Conservation (phyloP, 495 filamentous ascomycete genomes). For the Aspergillus sclerotioniger region DNA sequence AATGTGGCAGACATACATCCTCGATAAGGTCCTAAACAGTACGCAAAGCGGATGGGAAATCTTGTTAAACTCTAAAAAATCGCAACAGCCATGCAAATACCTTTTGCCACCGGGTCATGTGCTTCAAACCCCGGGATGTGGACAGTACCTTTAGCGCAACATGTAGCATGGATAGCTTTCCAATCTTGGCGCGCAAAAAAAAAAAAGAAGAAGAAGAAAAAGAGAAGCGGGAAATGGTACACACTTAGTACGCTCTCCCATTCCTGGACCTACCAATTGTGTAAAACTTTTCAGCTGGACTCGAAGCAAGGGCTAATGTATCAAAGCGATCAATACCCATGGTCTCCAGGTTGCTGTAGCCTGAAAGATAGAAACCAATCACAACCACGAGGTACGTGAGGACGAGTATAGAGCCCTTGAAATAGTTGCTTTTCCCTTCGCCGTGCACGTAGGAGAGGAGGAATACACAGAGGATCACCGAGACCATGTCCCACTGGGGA, state of each 20-base stretch:
- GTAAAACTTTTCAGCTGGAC: conserved; percentile 34
- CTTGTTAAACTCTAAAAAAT: neutral
- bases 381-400: conserved; percentile 92
- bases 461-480: conserved; percentile 96
- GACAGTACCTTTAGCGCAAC: neutral
- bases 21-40: neutral
- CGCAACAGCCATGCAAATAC: neutral
- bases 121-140: neutral
- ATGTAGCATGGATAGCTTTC: neutral
- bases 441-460: conserved; percentile 96
- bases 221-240: neutral
- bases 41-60: neutral
- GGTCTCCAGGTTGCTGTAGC: conserved; percentile 62
- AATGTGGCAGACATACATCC: neutral
- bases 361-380: conserved; percentile 85
- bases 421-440: conserved; percentile 80
- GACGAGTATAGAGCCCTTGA: conserved; percentile 86
- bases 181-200: neutral
- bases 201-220: conserved; percentile 5
- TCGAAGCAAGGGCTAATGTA: conserved; percentile 55
- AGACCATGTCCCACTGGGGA: conserved; percentile 99
- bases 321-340: conserved; percentile 70
- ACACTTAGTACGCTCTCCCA: conserved; percentile 32
- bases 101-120: neutral
- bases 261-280: conserved; percentile 36